A percentile compares a stretch with the other conserved stretches of the same genome.
Conservation (phyloP, 192 early-diverging fungal genomes). For the Umbelopsis isabellina region DNA sequence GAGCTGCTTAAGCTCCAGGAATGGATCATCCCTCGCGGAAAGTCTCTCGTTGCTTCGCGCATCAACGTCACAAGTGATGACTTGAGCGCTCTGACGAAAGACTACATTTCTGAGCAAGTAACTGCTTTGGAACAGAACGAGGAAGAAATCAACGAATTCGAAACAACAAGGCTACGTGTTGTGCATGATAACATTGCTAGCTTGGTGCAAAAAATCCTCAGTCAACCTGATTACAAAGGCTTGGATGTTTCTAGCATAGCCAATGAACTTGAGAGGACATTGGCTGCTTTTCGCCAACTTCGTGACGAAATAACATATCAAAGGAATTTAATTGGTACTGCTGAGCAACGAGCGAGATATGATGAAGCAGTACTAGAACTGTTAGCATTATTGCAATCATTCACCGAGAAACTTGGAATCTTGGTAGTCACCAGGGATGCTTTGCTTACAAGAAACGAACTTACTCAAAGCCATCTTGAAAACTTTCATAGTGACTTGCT, state of each 20-base stretch:
- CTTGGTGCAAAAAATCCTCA: not conserved
- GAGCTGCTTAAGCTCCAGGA: not conserved
- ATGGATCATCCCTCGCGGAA: not conserved
- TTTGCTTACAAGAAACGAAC: not conserved
- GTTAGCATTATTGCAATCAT: not conserved
- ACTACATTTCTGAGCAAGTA: not conserved
- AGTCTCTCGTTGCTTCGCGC: not conserved
- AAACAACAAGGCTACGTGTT: not conserved
- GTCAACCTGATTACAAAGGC: slow-evolving; percentile 2
- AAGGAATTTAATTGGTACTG: not conserved
- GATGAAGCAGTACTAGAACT: not conserved
- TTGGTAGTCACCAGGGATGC: not conserved
- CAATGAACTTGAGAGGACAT: not conserved
- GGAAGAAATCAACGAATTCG: not conserved
- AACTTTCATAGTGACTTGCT: not conserved
- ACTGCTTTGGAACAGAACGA: not conserved
- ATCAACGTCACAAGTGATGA: slow-evolving; percentile 16
- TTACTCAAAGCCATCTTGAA: not conserved
- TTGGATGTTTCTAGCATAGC: slow-evolving; percentile 3
- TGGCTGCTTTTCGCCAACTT: slow-evolving; percentile 5
- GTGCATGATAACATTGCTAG: not conserved
- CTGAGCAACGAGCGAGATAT: not conserved
- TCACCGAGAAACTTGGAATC: not conserved
- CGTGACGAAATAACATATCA: slow-evolving; percentile 2
- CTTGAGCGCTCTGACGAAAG: not conserved